Evolutionary conservation across 2,329 filamentous ascomycete genomes (phyloP), one percentile per base, ranked within the genome.

Genomic region (Penicillium occitanis): DNA sequence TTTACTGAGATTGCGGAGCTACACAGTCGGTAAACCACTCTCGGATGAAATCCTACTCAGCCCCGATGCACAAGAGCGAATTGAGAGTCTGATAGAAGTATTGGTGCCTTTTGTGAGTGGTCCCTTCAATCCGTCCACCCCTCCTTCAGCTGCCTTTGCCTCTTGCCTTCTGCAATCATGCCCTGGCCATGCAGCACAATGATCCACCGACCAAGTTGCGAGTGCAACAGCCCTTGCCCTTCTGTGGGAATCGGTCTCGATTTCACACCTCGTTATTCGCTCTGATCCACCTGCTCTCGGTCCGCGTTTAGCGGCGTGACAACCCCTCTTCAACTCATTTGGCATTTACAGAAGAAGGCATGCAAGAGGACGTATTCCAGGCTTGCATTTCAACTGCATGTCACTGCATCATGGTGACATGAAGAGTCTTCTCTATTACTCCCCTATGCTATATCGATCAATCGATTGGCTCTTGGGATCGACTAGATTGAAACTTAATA

Each of bases 1-100:
- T 64, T 84, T 97, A 62, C 83, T 97, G 64, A 90, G 92, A 71
- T 83, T 97, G 73, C 86, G 88, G 68, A 95, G 89, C 76, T 97
- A 90, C 75, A 93, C 90, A 0, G 79, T 96, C 25, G 85, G 87
- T 44, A 88, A 83, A 67, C 87, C 87, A 73, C 78, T 97, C 42
- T 76, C 83, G 13, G 92, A 93, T 71, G 78, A 83, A 10, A 82
- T 91, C 58, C 82, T 96, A 22, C 81, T 88, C 42, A 82, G 84
- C 55, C 80, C 85, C 57, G 81, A 87, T 72, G 87, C 86, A 17
- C 85, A 92, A 77, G 85, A 88, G 35, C 86, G 85, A 72, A 83
- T 97, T 62, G 82, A 84, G 61, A 83, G 85, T 46, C 79, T 92
- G 25, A 80, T 97, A 69, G 81, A 83, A 37, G 84, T 87, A 61